Evolutionary conservation across 2,329 filamentous ascomycete species (phyloP).

Genomic region (Graphilbum fragrans): DNA sequence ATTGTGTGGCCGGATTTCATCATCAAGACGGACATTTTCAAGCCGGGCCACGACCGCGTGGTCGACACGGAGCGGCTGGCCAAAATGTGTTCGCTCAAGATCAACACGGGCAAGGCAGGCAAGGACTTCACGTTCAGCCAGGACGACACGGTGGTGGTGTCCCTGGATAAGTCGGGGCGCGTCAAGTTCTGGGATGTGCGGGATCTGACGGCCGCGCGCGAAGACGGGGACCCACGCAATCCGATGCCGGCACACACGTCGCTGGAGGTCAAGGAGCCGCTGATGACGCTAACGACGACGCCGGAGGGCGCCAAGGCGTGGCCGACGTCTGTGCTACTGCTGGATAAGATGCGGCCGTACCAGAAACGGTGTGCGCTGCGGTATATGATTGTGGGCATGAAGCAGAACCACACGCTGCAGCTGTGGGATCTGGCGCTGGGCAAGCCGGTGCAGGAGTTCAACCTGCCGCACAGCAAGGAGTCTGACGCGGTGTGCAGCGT

Average conservation of each 20-base stretch:
- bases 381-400: slow-evolving; percentile 95
- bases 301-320: slow-evolving; percentile 86
- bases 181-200: slow-evolving; percentile 98
- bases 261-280: slow-evolving; percentile 71
- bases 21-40: slow-evolving; percentile 50
- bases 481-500: slow-evolving; percentile 97
- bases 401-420: slow-evolving; percentile 97
- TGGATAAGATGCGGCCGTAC: slow-evolving; percentile 93
- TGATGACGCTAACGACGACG: slow-evolving; percentile 78
- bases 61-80: slow-evolving; percentile 84
- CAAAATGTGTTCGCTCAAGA: slow-evolving; percentile 77
- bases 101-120: slow-evolving; percentile 93
- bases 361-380: slow-evolving; percentile 79
- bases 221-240: slow-evolving; percentile 35
- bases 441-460: slow-evolving; percentile 94
- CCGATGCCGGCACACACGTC: slow-evolving; percentile 43
- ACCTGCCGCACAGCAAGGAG: slow-evolving; percentile 90
- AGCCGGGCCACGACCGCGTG: slow-evolving; percentile 49
- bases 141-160: slow-evolving; percentile 88
- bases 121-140: slow-evolving; percentile 98
- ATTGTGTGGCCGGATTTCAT: slow-evolving; percentile 63
- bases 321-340: slow-evolving; percentile 89
- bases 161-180: slow-evolving; percentile 89
- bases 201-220: slow-evolving; percentile 49
- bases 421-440: slow-evolving; percentile 94